These are phyloP conservation scores for Claviceps monticola DNA, from an alignment of 2,329 filamentous ascomycete species.

Conservation along the genomic window DNA sequence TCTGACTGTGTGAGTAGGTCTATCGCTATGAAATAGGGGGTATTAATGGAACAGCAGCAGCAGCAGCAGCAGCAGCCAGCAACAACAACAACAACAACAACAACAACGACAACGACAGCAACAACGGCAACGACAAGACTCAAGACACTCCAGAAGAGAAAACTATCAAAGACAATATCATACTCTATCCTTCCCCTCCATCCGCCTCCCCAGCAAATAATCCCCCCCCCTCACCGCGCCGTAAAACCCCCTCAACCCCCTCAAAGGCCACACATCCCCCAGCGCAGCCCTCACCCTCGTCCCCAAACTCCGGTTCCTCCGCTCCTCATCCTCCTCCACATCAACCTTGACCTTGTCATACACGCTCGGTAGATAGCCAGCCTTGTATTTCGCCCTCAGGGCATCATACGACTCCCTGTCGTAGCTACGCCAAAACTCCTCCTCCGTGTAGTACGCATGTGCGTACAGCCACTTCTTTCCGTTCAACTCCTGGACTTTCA, in stretches of 20 bases:
- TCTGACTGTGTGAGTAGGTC: too few relatives aligned
- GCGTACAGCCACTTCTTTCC: conserved; percentile 61
- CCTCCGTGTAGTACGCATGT: conserved; percentile 52
- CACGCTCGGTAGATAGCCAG: conserved; percentile 45
- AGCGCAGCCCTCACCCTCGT: conserved; percentile 14
- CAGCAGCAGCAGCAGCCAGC: too few relatives aligned
- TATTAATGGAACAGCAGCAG: too few relatives aligned
- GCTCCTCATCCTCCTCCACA: conserved; percentile 20
- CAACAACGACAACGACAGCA: neutral
- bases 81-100: neutral
- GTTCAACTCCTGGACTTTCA: conserved; percentile 48
- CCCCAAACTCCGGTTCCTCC: conserved; percentile 19
- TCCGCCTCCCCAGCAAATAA: conserved; percentile 22
- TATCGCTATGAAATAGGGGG: too few relatives aligned
- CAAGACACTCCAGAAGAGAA: neutral
- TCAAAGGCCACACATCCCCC: conserved; percentile 24
- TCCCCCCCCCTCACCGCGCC: conserved; percentile 31
- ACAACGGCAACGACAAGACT: neutral
- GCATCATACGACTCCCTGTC: conserved; percentile 44
- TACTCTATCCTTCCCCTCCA: conserved; percentile 11
- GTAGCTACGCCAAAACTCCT: conserved; percentile 56
- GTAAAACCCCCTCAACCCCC: conserved; percentile 32
- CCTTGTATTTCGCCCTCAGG: conserved; percentile 44
- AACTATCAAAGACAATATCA: conserved; percentile 9
- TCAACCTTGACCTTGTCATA: conserved; percentile 53